Base-by-base conservation (phyloP, 768 basidiomycete genomes). In the Kwoniella botswanensis region DNA sequence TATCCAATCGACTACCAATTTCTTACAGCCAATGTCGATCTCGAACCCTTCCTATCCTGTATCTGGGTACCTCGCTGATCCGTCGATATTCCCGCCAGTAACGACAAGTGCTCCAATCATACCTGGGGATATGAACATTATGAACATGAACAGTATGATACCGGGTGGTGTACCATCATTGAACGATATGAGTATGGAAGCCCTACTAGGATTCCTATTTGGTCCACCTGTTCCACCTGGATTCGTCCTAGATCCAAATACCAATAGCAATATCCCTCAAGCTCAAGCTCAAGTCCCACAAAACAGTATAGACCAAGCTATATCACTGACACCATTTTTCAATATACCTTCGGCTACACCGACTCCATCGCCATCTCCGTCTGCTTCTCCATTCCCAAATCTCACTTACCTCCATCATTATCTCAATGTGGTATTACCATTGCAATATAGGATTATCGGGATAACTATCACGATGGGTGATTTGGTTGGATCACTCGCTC, bases 351-450 rank as follows among this genome's bases (percentile, higher is more conserved):
- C 65, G 26, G 54, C 65, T 22, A 57, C 55, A 5, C 22, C 63
- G 4, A 46, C 43, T n/a, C 35, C 43, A n/a, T 35, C 29, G 0
- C 35, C 54, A 22, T 56, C 55, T 10, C 42, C 55, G 6, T 44
- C 57, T 15, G 17, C 44, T 26, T 44, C 56, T 10, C 17, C 63
- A 12, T 44, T 44, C 6, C 61, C 73, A 26, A 62, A 68, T 50
- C 11, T 71, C 7, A 18, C 26, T 12, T 75, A 75, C 44, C 61
- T 75, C 5, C 74, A 75, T 26, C 71, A 75, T 61, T 75, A 69
- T 56, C 67, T 75, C 53, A 67, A 46, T 35, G 65, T 72, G 53
- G 71, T 75, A 41, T 42, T 75, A 7, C 74, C 74, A 5, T 13
- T 75, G 2, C 74, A 75, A 35, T 75, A 72, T 35, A 56, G 61